Evolutionary conservation across 23 red algal species (phyloP).

Genomic region (Chondrus crispus): DNA sequence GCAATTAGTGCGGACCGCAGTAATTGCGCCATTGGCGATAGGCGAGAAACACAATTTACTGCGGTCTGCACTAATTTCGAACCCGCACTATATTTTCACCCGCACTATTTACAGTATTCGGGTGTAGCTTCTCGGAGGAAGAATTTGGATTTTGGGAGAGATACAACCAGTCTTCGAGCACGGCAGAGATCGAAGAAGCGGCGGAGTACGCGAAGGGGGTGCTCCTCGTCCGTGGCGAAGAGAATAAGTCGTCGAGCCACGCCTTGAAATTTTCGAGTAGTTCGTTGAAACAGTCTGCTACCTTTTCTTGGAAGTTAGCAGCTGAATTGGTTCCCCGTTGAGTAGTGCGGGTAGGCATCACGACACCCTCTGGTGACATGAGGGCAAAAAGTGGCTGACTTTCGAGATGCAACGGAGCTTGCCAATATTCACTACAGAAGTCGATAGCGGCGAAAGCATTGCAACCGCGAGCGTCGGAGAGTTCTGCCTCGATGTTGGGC

Average conservation of each 20-base stretch:
- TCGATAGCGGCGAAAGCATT: slow-evolving; percentile 2
- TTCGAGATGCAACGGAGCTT: slow-evolving; percentile 3
- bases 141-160: background rate
- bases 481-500: background rate
- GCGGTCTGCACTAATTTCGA: no score
- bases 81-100: no score
- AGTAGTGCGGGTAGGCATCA: background rate
- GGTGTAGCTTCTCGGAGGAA: background rate
- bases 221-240: background rate
- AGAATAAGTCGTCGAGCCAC: slow-evolving; percentile 16
- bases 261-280: background rate
- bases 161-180: background rate
- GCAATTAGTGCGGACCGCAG: no score
- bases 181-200: background rate
- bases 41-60: no score
- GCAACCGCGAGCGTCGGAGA: background rate
- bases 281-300: background rate
- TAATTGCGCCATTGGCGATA: no score
- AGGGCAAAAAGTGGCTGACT: slow-evolving; percentile 21
- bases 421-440: slow-evolving; percentile 23
- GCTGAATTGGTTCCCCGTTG: slow-evolving; percentile 27
- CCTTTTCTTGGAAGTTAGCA: slow-evolving; percentile 34
- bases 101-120: no score
- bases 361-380: slow-evolving; percentile 12
- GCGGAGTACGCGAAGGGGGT: background rate